Evolutionary conservation across 805 yeast species (phyloP).

Genomic region (Lachancea nothofagi): DNA sequence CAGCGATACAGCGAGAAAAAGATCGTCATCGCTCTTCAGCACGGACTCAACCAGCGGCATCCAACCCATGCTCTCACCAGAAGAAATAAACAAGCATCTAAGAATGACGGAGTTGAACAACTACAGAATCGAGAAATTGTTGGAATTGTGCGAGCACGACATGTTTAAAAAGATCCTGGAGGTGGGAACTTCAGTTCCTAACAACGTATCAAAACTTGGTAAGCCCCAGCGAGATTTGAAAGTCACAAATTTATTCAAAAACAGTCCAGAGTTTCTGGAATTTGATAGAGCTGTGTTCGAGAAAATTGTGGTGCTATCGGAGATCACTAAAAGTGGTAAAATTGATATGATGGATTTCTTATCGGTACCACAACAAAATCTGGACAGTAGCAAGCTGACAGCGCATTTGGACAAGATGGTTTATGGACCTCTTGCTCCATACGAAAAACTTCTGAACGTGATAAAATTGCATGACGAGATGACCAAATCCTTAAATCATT

Average conservation of each 20-base stretch:
- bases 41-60: slow-evolving; percentile 21
- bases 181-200: slow-evolving; percentile 31
- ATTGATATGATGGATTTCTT: slow-evolving; percentile 24
- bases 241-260: slow-evolving; percentile 25
- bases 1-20: slow-evolving; percentile 18
- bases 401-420: slow-evolving; percentile 18
- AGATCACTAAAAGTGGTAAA: slow-evolving; percentile 18
- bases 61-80: slow-evolving; percentile 28
- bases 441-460: slow-evolving; percentile 25
- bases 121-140: slow-evolving; percentile 24
- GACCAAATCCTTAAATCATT: slow-evolving; percentile 19
- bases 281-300: slow-evolving; percentile 24
- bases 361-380: slow-evolving; percentile 13
- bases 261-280: slow-evolving; percentile 30
- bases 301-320: slow-evolving; percentile 20
- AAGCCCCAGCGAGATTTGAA: slow-evolving; percentile 17
- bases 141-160: slow-evolving; percentile 30
- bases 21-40: slow-evolving; percentile 31
- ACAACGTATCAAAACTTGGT: not conserved
- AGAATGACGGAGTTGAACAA: slow-evolving; percentile 24
- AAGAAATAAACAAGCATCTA: slow-evolving; percentile 27
- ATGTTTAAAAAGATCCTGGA: slow-evolving; percentile 26
- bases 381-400: slow-evolving; percentile 14
- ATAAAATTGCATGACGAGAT: slow-evolving; percentile 26
- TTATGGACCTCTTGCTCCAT: slow-evolving; percentile 26